A percentile compares a stretch with the other conserved stretches of the same genome.
Evolutionary conservation across 352 stramenopile genomes (phyloP).

Genomic region (Phytopythium chamaehyphon): DNA sequence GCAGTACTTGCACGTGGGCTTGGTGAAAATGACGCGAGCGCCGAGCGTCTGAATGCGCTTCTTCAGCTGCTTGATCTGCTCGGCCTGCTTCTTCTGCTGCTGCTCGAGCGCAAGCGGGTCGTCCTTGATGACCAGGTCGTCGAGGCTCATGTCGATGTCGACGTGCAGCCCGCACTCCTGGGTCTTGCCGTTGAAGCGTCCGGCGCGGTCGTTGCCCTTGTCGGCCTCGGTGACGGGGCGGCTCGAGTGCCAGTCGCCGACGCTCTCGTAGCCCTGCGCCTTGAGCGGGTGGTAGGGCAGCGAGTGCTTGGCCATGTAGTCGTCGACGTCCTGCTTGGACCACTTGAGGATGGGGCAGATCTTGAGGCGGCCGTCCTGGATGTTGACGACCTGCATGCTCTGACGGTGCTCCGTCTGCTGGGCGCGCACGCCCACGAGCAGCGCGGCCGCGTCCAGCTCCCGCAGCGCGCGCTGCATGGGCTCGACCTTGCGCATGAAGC

Average conservation of each 20-base stretch:
- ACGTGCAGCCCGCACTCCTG: slow-evolving; percentile 85
- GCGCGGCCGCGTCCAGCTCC: slow-evolving; percentile 49
- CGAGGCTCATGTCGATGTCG: slow-evolving; percentile 63
- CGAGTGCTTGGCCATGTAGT: slow-evolving; percentile 66
- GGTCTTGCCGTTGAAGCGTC: slow-evolving; percentile 73
- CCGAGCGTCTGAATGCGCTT: slow-evolving; percentile 42
- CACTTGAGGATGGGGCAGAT: slow-evolving; percentile 84
- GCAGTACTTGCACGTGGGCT: slow-evolving; percentile 78
- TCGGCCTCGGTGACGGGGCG: slow-evolving; percentile 66
- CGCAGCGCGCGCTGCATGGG: slow-evolving; percentile 74
- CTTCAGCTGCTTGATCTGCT: slow-evolving; percentile 9
- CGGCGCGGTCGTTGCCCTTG: slow-evolving; percentile 63
- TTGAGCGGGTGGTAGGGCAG: slow-evolving; percentile 86
- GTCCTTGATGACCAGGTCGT: slow-evolving; percentile 37
- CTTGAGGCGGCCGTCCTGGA: slow-evolving; percentile 80
- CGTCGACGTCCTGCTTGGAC: slow-evolving; percentile 67
- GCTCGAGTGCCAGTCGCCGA: slow-evolving; percentile 83
- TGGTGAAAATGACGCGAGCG: slow-evolving; percentile 65
- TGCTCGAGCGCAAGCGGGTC: slow-evolving; percentile 46
- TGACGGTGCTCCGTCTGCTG: slow-evolving; percentile 70
- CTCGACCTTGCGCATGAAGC: slow-evolving; percentile 82
- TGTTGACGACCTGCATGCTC: slow-evolving; percentile 70
- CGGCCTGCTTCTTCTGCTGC: slow-evolving; percentile 33
- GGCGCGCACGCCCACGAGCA: slow-evolving; percentile 80
- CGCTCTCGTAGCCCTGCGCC: slow-evolving; percentile 71